Conservation (phyloP, 2,329 filamentous ascomycete species). For the Aureobasidium sp. region DNA sequence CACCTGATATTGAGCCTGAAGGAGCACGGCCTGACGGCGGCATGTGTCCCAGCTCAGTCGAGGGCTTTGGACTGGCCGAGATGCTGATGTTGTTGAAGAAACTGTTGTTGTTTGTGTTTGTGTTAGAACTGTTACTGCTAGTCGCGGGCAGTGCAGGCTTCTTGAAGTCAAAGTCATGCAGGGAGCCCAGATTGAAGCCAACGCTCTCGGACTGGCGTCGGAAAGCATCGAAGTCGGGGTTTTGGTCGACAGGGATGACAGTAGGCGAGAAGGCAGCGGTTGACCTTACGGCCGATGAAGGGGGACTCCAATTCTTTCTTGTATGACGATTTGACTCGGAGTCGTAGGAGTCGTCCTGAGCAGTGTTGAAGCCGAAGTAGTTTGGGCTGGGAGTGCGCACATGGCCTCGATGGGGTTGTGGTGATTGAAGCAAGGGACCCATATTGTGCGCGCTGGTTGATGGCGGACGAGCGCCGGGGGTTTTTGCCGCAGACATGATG, state of each 20-base stretch:
- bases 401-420: constrained; percentile 21
- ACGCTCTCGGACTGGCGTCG: constrained; percentile 64
- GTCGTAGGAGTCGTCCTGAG: constrained; percentile 47
- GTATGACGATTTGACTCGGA: constrained; percentile 41
- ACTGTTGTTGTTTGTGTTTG: background rate
- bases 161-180: constrained; percentile 33
- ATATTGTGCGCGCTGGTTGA: constrained; percentile 23
- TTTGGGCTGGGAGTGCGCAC: constrained; percentile 58
- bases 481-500: constrained; percentile 17
- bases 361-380: constrained; percentile 67
- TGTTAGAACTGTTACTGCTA: background rate
- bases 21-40: background rate
- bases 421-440: constrained; percentile 26
- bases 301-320: constrained; percentile 67
- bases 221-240: constrained; percentile 78
- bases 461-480: constrained; percentile 14
- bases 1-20: background rate
- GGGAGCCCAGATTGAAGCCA: constrained; percentile 36
- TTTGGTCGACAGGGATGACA: constrained; percentile 64
- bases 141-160: constrained; percentile 24
- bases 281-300: constrained; percentile 63
- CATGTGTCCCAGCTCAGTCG: constrained; percentile 17
- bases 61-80: background rate
- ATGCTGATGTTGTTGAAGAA: constrained; percentile 11
- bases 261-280: constrained; percentile 63